Conservation (phyloP, 2,329 filamentous ascomycete species). For the Aspergillus quadricinctus region DNA sequence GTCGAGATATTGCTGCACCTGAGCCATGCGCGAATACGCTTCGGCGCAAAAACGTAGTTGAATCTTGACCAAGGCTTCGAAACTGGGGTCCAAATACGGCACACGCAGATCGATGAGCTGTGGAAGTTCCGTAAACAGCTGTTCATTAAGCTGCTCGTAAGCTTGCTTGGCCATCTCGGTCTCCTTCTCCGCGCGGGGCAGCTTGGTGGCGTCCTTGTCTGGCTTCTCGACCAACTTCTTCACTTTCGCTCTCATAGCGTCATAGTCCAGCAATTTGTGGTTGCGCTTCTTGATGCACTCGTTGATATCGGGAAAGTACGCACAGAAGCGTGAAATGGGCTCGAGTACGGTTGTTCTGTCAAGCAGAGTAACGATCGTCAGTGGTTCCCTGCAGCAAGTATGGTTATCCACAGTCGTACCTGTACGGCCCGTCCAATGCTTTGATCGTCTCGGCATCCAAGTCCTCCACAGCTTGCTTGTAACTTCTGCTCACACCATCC, state of each 20-base stretch:
- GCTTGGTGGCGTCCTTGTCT: conserved; percentile 95
- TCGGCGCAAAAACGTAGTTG: conserved; percentile 96
- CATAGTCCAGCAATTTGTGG: conserved; percentile 98
- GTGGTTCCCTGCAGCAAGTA: neutral
- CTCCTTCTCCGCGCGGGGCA: conserved; percentile 94
- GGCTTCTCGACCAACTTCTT: conserved; percentile 97
- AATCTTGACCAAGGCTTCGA: conserved; percentile 98
- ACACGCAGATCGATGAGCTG: conserved; percentile 96
- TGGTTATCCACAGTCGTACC: conserved; percentile 44
- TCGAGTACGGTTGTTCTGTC: conserved; percentile 82
- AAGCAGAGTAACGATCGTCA: neutral
- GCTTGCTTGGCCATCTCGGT: conserved; percentile 87
- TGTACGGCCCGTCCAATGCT: conserved; percentile 91
- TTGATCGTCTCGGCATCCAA: conserved; percentile 98
- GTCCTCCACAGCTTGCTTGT: conserved; percentile 98
- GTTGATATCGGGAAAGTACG: conserved; percentile 98
- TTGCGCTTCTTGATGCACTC: conserved; percentile 99
- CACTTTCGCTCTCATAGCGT: conserved; percentile 89
- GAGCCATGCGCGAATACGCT: conserved; percentile 95
- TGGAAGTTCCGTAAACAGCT: conserved; percentile 85
- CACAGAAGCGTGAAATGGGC: conserved; percentile 91
- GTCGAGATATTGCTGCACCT: conserved; percentile 97
- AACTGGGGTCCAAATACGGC: conserved; percentile 92
- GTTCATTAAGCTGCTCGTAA: conserved; percentile 96
- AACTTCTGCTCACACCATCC: conserved; percentile 92